Percentiles rank a stretch among this genome's conserved stretches.
phyloP scores from a whole-genome alignment of 345 rosid genomes.

The Salix purpurea region DNA sequence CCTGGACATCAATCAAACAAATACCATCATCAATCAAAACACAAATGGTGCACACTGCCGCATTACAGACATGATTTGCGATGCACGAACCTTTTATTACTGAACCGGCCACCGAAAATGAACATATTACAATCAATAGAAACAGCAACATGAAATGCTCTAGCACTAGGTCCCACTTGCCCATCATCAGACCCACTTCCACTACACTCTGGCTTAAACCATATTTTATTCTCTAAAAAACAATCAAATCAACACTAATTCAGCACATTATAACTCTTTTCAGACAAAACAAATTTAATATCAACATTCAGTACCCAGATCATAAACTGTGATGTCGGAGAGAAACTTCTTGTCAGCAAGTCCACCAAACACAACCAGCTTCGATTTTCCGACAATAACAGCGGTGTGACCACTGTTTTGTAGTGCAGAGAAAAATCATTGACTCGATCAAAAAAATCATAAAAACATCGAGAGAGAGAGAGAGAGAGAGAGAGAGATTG shows the following conservation, averaged over 20 bases:
- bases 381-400: conserved; percentile 70
- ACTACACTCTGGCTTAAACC: conserved; percentile 90
- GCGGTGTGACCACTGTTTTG: conserved; percentile 76
- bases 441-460: too few relatives aligned
- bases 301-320: conserved; percentile 48
- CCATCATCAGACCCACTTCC: conserved; percentile 82
- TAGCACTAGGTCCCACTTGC: conserved; percentile 74
- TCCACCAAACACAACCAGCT: conserved; percentile 85
- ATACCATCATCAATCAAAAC: conserved; percentile 8
- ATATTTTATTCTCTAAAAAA: conserved; percentile 67
- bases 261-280: not conserved
- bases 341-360: conserved; percentile 77
- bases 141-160: conserved; percentile 93
- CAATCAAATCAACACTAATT: not conserved
- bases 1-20: conserved; percentile 41
- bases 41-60: not conserved
- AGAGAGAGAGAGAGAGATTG: not conserved
- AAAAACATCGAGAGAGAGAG: not conserved
- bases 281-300: not conserved
- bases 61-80: not conserved
- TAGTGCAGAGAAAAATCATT: too few relatives aligned
- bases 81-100: conserved; percentile 56
- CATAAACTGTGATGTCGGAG: conserved; percentile 64
- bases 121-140: conserved; percentile 93
- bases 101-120: conserved; percentile 90